Conservation (phyloP, 176 grass and related monocot genomes). For the Chrysopogon serrulatus region DNA sequence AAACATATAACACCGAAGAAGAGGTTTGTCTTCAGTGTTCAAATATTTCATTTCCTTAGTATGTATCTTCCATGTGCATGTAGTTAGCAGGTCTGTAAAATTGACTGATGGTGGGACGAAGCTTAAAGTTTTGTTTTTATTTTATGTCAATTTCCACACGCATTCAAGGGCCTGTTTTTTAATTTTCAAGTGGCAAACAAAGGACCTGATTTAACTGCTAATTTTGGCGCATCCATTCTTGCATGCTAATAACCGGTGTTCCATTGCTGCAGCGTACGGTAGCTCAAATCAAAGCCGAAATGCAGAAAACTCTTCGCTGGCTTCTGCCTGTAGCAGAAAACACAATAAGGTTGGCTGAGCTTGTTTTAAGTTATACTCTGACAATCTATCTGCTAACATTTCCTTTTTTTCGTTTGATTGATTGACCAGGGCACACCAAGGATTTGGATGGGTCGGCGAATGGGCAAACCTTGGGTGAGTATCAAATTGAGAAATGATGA, state of each 20-base stretch:
- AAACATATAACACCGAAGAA: conserved; percentile 50
- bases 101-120: background rate
- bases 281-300: conserved; percentile 89
- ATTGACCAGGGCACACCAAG: conserved; percentile 83
- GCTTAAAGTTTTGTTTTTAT: too few species aligned
- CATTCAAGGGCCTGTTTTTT: background rate
- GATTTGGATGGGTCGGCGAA: conserved; percentile 98
- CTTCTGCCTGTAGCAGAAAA: conserved; percentile 85
- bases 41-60: background rate
- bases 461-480: conserved; percentile 96
- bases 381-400: background rate
- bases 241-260: background rate
- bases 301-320: conserved; percentile 90
- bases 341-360: conserved; percentile 58
- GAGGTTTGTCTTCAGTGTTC: conserved; percentile 58
- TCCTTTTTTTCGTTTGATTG: background rate
- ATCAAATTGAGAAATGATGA: background rate
- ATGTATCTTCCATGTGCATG: background rate
- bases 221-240: background rate
- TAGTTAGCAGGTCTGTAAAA: background rate
- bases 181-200: background rate
- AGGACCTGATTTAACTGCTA: background rate
- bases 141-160: background rate
- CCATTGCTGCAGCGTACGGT: conserved; percentile 49
- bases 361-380: background rate